These are phyloP conservation scores for Coemansia sp. DNA, from an alignment of 192 early-diverging fungal genomes.

Conservation along the genomic window DNA sequence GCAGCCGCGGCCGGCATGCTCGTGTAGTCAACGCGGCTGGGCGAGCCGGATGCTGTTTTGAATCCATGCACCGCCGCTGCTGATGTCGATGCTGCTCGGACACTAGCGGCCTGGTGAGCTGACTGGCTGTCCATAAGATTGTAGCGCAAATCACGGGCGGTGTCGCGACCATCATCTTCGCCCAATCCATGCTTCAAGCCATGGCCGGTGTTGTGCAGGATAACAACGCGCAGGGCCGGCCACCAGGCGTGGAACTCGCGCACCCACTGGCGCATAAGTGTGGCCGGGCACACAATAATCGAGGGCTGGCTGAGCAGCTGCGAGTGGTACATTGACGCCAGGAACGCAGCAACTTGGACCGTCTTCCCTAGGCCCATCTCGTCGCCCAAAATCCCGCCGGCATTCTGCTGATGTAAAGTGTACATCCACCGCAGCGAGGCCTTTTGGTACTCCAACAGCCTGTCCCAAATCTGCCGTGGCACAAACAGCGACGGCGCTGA, in stretches of 20 bases:
- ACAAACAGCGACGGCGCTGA: conserved; percentile 47
- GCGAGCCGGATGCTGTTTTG: too few species aligned
- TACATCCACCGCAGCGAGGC: conserved; percentile 83
- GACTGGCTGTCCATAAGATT: neutral
- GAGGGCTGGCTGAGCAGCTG: conserved; percentile 54
- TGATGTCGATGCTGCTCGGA: too few species aligned
- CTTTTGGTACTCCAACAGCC: conserved; percentile 87
- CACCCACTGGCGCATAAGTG: conserved; percentile 77
- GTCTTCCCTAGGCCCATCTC: conserved; percentile 98
- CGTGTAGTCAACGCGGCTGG: too few species aligned
- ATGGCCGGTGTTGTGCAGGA: conserved; percentile 83
- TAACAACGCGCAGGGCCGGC: conserved; percentile 82
- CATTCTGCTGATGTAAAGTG: conserved; percentile 80
- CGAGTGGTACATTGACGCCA: conserved; percentile 76
- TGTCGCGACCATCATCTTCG: neutral
- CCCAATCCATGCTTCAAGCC: conserved; percentile 50
- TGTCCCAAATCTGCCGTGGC: conserved; percentile 75
- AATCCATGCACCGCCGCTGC: too few species aligned
- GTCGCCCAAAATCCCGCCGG: conserved; percentile 90
- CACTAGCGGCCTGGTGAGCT: too few species aligned
- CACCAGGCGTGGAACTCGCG: conserved; percentile 78
- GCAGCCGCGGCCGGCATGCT: neutral
- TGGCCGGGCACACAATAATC: conserved; percentile 72
- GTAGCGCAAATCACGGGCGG: neutral
- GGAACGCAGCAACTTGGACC: conserved; percentile 80